Percentiles rank a stretch among this genome's conserved stretches.
Evolutionary conservation across 768 basidiomycete species (phyloP).

Genomic region (Suillus placidus): DNA sequence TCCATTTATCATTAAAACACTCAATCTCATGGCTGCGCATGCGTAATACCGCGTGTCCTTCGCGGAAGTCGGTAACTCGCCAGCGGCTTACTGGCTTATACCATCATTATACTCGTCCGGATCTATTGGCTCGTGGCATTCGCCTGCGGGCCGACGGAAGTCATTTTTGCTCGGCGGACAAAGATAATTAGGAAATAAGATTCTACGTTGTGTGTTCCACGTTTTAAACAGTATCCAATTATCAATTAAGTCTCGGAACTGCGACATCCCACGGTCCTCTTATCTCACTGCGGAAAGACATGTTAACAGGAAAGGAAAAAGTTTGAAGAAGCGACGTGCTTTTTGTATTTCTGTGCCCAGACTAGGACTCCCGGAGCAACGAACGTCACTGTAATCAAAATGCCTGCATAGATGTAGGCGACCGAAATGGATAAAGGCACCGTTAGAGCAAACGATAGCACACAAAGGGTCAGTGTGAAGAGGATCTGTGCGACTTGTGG

Average conservation of each 20-base stretch:
- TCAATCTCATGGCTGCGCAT: conserved; percentile 7
- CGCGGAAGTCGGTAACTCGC: neutral
- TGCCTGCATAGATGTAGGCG: conserved; percentile 51
- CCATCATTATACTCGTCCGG: neutral
- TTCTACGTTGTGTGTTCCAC: conserved; percentile 32
- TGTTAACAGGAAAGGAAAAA: conserved; percentile 18
- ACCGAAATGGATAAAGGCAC: conserved; percentile 56
- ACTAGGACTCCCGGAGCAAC: conserved; percentile 73
- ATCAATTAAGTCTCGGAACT: conserved; percentile 65
- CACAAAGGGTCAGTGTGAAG: conserved; percentile 56
- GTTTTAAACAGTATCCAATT: conserved; percentile 21
- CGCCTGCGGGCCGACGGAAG: conserved; percentile 34
- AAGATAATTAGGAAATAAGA: conserved; percentile 18
- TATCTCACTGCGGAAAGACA: conserved; percentile 65
- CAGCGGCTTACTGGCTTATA: conserved; percentile 6
- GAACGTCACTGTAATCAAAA: conserved; percentile 64
- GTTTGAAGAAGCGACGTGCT: conserved; percentile 49
- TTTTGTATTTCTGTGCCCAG: conserved; percentile 89
- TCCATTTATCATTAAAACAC: conserved; percentile 18
- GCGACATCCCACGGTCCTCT: conserved; percentile 92
- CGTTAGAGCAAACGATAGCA: conserved; percentile 54
- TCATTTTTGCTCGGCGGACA: conserved; percentile 22
- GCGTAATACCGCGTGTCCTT: conserved; percentile 10
- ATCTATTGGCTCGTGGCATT: conserved; percentile 1
- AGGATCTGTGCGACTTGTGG: conserved; percentile 47